Conservation (phyloP, 176 grass and related monocot species). For the bread wheat (Triticum aestivum) region IWGSC_CS_RefSeq_v2.1 NC_057809.1:557591105-557591604, state of each 20-base stretch:
- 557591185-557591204: no score
- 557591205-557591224: not conserved
- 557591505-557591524: not conserved
- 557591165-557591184: not conserved
- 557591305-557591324: not conserved
- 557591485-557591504: not conserved
- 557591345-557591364: not conserved
- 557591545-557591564: not conserved
- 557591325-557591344: no score
- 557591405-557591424: no score
- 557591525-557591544: not conserved
- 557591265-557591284: not conserved
- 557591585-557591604: no score
- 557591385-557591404: not conserved
- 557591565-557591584: no score
- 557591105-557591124: slow-evolving; percentile 31
- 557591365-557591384: not conserved
- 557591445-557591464: no score
- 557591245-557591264: not conserved
- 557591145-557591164: not conserved
- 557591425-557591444: no score
- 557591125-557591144: not conserved
- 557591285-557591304: not conserved
- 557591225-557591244: not conserved
- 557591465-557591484: not conserved